Base-by-base conservation (phyloP, 768 basidiomycete genomes). In the Amanita muscaria region DNA sequence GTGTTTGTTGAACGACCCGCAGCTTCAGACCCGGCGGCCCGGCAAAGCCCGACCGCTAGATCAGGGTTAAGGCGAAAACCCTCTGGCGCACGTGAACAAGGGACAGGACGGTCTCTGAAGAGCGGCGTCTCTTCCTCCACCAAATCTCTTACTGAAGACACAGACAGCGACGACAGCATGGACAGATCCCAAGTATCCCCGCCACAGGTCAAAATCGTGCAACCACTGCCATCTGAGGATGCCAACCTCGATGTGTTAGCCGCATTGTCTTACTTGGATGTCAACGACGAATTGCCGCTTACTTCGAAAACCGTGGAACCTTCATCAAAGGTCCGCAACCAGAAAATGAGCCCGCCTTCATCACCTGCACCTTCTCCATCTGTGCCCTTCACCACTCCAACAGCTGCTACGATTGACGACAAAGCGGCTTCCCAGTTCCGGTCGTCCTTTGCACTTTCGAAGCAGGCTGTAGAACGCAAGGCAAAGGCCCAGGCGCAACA, bases 391-490 rank as follows among this genome's bases (percentile, higher is more conserved):
- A 44, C 54, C 24, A 53, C 57, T 10, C 49, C 56, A 22, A 53
- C 51, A 31, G 59, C 59, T 43, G 59, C 42, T 43, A 35, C 44
- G 4, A 38, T 44, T 16, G 53, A 53, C 19, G 23, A 52, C 25
- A 47, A 38, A 27, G 40, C 48, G 21, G 27, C 35, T 42, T 42
- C 63, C 1, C 74, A 77, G 43, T 85, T 74, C 64, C 80, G 79
- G 42, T 93, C 91, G 0, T 91, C 93, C 3, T 97, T 97, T 58
- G 87, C 90, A 0, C 83, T 83, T 2, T 88, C 85, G 14, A 85
- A 77, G 55, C 79, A 83, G 51, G 90, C 90, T 30, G 78, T 79
- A 16, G 83, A 97, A 57, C 75, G 94, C 42, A 84, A 86, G 54
- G 85, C 87, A 6, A 88, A 85, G 57, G 72, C 76, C 11, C 81